Base-by-base conservation (phyloP, 192 early-diverging fungal genomes). In the Physocladia obscura region DNA sequence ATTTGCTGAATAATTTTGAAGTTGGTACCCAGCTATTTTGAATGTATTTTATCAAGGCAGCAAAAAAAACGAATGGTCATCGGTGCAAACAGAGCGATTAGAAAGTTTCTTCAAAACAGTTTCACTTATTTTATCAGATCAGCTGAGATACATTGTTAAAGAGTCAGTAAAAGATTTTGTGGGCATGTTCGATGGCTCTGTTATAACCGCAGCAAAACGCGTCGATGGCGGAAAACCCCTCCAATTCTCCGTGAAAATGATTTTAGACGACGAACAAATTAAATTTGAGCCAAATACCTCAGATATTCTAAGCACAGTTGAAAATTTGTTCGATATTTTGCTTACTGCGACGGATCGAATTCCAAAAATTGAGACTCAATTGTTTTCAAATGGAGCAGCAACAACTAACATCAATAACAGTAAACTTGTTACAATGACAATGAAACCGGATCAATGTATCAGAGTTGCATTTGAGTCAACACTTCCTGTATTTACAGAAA, bases 21-120 rank as follows among this genome's bases (percentile, higher is more conserved):
- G 85, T 31, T 88, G 84, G 84, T 88, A 88, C 55, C 86, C 83
- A 1, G 74, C 80, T 0, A 79, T 88, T 59, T 59, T 88, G n/a
- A 86, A 83, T 44, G 71, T 87, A 2, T 88, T 88, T 57, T 88
- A 86, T 67, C 81, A 84, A 74, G 81, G 81, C 26, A 80, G 75
- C 57, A 85, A 87, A 44, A 77, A 75, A 13, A 81, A 84, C 60
- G 81, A 81, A 55, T 88, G 84, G 82, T 74, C 80, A 4, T 67
- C 81, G 3, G 82, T 88, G 34, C 71, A 76, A 8, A 67, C 74
- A 24, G 85, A 87, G 8, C 71, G 70, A 38, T 74, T 86, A n/a
- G 83, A 86, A 60, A 40, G 60, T 0, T 84, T 88, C 36, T 88
- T 88, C 67, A 62, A 73, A 40, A 76, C 77, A 21, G 73, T 88